Evolutionary conservation across 2,329 filamentous ascomycete species (phyloP).

Genomic region (Epichloe gansuensis): DNA sequence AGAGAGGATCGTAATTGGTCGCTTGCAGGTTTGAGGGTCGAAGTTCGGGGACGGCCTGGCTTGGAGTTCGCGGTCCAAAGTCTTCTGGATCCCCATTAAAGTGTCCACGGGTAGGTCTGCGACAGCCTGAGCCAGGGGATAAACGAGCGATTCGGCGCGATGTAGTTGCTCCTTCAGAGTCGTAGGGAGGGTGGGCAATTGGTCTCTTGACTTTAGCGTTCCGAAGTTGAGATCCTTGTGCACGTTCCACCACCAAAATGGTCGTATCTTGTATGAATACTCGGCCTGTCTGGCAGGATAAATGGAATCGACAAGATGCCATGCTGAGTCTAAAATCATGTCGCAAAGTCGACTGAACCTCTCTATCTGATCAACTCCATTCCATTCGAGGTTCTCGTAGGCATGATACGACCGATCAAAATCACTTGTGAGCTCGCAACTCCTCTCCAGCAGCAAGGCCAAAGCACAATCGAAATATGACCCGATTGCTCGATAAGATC

Average conservation of each 20-base stretch:
- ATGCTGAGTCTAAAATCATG: constrained; percentile 25
- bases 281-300: constrained; percentile 22
- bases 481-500: constrained; percentile 16
- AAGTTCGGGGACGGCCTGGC: constrained; percentile 16
- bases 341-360: constrained; percentile 16
- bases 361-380: constrained; percentile 9
- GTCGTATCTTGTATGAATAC: constrained; percentile 21
- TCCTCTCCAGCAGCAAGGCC: constrained; percentile 8
- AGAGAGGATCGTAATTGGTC: constrained; percentile 26
- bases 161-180: constrained; percentile 17
- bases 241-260: constrained; percentile 29
- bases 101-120: constrained; percentile 22
- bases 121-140: constrained; percentile 22
- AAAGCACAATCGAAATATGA: constrained; percentile 21
- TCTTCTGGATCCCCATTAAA: constrained; percentile 18
- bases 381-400: constrained; percentile 4
- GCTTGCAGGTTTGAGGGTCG: constrained; percentile 21
- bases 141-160: constrained; percentile 19
- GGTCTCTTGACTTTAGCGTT: constrained; percentile 17
- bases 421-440: constrained; percentile 10
- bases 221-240: constrained; percentile 22
- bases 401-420: constrained; percentile 5
- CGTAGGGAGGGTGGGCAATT: constrained; percentile 14
- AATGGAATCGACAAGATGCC: constrained; percentile 22
- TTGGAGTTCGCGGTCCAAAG: constrained; percentile 18